phyloP scores from a whole-genome alignment of 148 eudicot species.

The Camellia granthamiana region DNA sequence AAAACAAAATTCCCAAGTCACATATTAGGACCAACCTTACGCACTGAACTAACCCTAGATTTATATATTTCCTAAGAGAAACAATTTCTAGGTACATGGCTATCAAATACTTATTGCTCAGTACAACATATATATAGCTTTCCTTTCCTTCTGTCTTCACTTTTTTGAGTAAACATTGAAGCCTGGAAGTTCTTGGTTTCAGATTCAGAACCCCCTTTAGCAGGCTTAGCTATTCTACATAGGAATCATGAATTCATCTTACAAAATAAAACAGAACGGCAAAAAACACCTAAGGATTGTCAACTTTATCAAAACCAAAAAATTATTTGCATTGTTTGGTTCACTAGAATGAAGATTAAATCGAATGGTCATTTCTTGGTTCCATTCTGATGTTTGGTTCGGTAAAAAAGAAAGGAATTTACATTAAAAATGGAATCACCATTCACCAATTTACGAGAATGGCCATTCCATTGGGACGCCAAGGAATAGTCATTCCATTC shows the following conservation, averaged over 20 bases:
- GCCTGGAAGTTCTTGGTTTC: not conserved
- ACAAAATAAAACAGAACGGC: not conserved
- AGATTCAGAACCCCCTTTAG: not conserved
- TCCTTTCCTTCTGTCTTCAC: not conserved
- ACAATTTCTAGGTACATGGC: not conserved
- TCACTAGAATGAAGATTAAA: too few relatives aligned
- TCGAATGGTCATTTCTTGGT: too few relatives aligned
- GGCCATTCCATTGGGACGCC: too few relatives aligned
- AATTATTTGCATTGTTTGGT: not conserved
- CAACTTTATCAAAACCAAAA: not conserved
- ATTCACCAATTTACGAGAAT: too few relatives aligned
- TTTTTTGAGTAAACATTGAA: not conserved
- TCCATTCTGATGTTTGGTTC: too few relatives aligned
- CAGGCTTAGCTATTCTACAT: not conserved
- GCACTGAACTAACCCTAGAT: not conserved
- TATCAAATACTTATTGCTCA: not conserved
- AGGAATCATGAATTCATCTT: not conserved
- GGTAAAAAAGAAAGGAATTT: too few relatives aligned
- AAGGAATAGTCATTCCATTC: too few relatives aligned
- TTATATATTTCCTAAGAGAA: not conserved
- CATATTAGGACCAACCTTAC: not conserved
- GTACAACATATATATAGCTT: not conserved
- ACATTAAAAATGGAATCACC: too few relatives aligned
- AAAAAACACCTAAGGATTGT: not conserved
- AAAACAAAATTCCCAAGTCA: not conserved